Evolutionary conservation across 768 basidiomycete genomes (phyloP), one percentile per base, ranked within the genome.

Genomic region (Termitomyces sp.): DNA sequence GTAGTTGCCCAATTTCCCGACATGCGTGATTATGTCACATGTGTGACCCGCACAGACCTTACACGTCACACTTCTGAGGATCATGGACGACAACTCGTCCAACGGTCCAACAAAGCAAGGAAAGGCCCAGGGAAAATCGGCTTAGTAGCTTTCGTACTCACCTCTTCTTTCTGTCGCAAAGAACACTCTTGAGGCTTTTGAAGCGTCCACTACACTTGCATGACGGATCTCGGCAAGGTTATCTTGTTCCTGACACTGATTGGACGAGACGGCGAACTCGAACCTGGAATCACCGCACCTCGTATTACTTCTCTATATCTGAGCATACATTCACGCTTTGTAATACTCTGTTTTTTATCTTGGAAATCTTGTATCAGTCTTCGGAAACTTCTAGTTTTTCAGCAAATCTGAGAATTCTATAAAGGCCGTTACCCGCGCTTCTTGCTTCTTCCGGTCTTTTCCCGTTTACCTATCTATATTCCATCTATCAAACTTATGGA

Each of bases 31-130:
- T 24, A 51, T 53, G 62, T 61, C 53, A 61, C 56, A 16, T 34
- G 0, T 42, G 62, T 61, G 60, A 64, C 62, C 5, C 52, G 60
- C 62, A 61, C 62, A 52, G 60, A 64, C 63, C 63, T n/a, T 41
- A 4, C 28, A 33, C 18, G 51, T 52, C 51, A 52, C 42, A 44
- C 42, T 44, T 44, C 20, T 24, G 12, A 44, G 8, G 29, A 24
- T 22, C 20, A 9, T 20, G 7, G n/a, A 10, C 20, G 18, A 39
- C 22, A 6, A n/a, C 0, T 45, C 15, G 7, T 41, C 8, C n/a
- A 15, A 41, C 39, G n/a, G n/a, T n/a, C n/a, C n/a, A n/a, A n/a
- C n/a, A n/a, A n/a, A n/a, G n/a, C n/a, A 9, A n/a, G n/a, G 9
- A 5, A n/a, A 41, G 15, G n/a, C n/a, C n/a, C n/a, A 41, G 8